phyloP scores from a whole-genome alignment of 331 rosid genomes.

The Acacia pycnantha region DNA sequence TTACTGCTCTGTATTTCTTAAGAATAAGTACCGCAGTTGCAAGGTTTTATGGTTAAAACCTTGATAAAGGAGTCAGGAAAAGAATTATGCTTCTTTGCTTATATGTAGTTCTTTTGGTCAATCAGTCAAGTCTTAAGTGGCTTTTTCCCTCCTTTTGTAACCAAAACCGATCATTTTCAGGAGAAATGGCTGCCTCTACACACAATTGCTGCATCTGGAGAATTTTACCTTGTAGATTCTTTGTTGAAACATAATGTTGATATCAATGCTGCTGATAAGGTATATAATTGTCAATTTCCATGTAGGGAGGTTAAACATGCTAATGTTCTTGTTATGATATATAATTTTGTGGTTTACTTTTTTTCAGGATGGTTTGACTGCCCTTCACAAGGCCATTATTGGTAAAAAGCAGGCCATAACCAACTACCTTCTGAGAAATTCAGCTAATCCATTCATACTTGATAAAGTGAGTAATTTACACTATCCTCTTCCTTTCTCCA shows the following conservation, averaged over 20 bases:
- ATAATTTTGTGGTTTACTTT: slow-evolving; percentile 1
- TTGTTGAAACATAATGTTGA: slow-evolving; percentile 74
- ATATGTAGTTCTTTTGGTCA: slow-evolving; percentile 19
- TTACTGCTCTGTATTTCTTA: neutral
- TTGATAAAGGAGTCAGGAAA: slow-evolving; percentile 1
- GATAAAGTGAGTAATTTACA: slow-evolving; percentile 66
- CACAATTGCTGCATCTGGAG: slow-evolving; percentile 83
- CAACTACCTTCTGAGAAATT: slow-evolving; percentile 76
- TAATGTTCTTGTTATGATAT: neutral
- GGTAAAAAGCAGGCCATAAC: slow-evolving; percentile 82
- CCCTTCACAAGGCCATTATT: slow-evolving; percentile 77
- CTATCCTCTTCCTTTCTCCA: neutral
- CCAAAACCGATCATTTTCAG: slow-evolving; percentile 49
- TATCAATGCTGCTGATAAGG: slow-evolving; percentile 83
- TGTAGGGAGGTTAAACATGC: neutral
- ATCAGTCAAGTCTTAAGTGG: neutral
- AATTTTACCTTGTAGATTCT: slow-evolving; percentile 66
- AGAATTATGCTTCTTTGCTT: slow-evolving; percentile 8
- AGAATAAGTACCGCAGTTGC: neutral
- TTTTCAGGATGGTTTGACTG: slow-evolving; percentile 80
- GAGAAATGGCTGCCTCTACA: slow-evolving; percentile 87
- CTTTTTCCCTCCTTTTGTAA: neutral
- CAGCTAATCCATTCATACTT: slow-evolving; percentile 76
- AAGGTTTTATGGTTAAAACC: neutral
- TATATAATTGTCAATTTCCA: slow-evolving; percentile 28